phyloP scores from a whole-genome alignment of 225 moss, liverwort and hornwort genomes.

The Bryoerythrophyllum caledonicum region DNA sequence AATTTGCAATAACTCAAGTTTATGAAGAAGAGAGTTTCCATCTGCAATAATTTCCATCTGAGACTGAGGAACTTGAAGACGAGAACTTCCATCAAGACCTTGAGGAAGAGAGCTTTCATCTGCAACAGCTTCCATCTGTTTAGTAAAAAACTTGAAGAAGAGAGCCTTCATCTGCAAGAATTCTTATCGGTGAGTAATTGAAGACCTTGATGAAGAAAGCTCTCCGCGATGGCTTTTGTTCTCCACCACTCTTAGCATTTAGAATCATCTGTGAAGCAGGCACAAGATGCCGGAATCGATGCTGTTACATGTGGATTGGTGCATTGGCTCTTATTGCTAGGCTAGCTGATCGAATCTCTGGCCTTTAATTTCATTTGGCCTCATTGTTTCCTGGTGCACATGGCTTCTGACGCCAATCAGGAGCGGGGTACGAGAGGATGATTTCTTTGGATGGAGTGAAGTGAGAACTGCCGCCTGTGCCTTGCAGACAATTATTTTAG shows the following conservation, averaged over 20 bases:
- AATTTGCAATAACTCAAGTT: constrained; percentile 1
- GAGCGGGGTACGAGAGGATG: not conserved
- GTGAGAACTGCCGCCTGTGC: constrained; percentile 17
- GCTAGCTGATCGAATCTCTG: not conserved
- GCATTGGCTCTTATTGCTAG: not conserved
- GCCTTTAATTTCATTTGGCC: constrained; percentile 14
- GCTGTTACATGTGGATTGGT: not conserved
- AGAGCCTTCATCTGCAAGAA: not conserved
- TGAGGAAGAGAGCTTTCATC: not conserved
- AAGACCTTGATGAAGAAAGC: not conserved
- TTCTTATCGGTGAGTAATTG: not conserved
- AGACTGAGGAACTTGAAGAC: not conserved
- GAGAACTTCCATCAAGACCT: not conserved
- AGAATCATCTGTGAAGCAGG: not conserved
- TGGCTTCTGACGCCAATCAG: not conserved
- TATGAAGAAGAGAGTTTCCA: no score
- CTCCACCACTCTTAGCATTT: not conserved
- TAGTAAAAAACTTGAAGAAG: not conserved
- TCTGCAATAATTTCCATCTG: not conserved
- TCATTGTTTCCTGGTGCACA: not conserved
- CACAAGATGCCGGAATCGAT: constrained; percentile 11
- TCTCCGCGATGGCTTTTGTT: not conserved
- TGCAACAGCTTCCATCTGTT: not conserved
- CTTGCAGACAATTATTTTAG: constrained; percentile 30
- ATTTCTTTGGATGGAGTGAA: constrained; percentile 18